Conservation (phyloP, 1,284 basidiomycete genomes). For the Austroboletus novae-zelandiae region DNA sequence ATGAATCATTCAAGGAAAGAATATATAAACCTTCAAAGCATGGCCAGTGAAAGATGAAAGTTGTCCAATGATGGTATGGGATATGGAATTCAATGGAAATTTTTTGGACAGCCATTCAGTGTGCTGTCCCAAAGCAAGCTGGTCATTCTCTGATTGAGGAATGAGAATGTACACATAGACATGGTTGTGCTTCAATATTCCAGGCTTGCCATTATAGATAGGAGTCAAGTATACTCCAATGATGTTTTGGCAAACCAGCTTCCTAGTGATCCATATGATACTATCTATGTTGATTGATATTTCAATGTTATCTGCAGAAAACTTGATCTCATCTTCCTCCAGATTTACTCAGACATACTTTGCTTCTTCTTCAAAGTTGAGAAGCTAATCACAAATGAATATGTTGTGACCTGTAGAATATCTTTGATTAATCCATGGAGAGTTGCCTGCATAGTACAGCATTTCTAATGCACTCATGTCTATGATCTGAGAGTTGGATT, state of each 20-base stretch:
- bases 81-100: constrained; percentile 3
- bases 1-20: constrained; percentile 22
- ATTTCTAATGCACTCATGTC: constrained; percentile 12
- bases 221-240: constrained; percentile 6
- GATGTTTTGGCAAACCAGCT: background rate
- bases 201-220: background rate
- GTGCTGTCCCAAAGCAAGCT: background rate
- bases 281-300: constrained; percentile 17
- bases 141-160: constrained; percentile 9
- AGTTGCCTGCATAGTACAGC: background rate
- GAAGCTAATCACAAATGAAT: constrained; percentile 2
- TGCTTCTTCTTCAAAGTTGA: background rate
- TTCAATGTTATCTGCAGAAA: background rate
- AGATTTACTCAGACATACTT: constrained; percentile 7
- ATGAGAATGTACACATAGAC: constrained; percentile 10
- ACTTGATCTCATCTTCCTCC: background rate
- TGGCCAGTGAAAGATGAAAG: background rate
- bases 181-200: constrained; percentile 11
- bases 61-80: constrained; percentile 6
- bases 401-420: background rate
- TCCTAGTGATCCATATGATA: constrained; percentile 12
- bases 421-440: background rate
- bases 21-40: constrained; percentile 6
- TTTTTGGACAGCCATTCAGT: constrained; percentile 10
- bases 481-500: background rate